Evolutionary conservation across 2,329 filamentous ascomycete genomes (phyloP), one percentile per base, ranked within the genome.

Genomic region (Elsinoe perseae): DNA sequence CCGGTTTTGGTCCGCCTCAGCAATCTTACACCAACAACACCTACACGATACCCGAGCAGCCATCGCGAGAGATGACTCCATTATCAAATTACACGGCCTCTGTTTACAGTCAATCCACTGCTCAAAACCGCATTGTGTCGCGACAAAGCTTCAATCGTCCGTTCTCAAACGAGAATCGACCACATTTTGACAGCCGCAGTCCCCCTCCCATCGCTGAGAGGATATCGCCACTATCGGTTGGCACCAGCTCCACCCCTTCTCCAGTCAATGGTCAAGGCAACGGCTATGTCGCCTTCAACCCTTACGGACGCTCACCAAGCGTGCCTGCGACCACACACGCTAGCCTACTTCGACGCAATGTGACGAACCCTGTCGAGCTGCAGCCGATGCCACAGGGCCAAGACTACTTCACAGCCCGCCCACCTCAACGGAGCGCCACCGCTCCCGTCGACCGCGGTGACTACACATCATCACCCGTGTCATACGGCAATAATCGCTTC

Each of bases 231-330:
- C 42, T 56, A 4, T 56, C 25, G 9, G 36, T 40, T 48, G 53
- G 21, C 2, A 21, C 38, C n/a, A 34, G 40, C 25, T 44, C 40
- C 4, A 56, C 53, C 18, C 53, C 53, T 8, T 56, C 53, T 4
- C 36, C 53, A 36, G 40, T 46, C 16, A 44, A 46, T 30, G 40
- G 40, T 2, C 28, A 36, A 28, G 30, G 42, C 12, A 60, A 61
- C 30, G 61, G 61, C 32, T 69, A 68, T 54, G 59, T 65, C 5
- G 64, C 68, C 14, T 70, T 69, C 66, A 68, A 65, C 32, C 66
- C 67, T 9, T 50, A 59, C 9, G 23, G 61, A 9, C 46, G 52
- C 30, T 25, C 53, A 1, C 53, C 53, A 7, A 56, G 53, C 18
- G 53, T 56, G 1, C 48, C 55, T 2, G 56, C 54, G 6, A 44